Percentiles rank a stretch among this genome's conserved stretches.
These are phyloP conservation scores for Tympanopsis confertula DNA, from an alignment of 2,329 filamentous ascomycete species.

Conservation along the genomic window DNA sequence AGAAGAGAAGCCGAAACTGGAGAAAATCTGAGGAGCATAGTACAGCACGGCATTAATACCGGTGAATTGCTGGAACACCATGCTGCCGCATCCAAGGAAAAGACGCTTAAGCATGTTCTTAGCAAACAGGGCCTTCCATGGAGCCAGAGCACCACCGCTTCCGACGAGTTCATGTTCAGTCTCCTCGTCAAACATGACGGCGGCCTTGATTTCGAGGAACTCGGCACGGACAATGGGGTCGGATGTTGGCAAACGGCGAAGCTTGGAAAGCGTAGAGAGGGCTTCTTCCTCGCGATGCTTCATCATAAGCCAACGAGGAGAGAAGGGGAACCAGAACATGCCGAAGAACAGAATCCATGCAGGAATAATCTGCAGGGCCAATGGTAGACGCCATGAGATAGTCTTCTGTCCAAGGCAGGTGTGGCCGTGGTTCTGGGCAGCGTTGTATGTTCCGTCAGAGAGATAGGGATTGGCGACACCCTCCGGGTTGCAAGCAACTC, in stretches of 20 bases:
- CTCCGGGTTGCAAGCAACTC: conserved; percentile 10
- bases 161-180: conserved; percentile 4
- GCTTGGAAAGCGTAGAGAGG: conserved; percentile 8
- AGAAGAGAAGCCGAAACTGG: conserved; percentile 6
- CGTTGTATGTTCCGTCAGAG: conserved; percentile 6
- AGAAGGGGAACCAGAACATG: conserved; percentile 7
- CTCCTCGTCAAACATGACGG: conserved; percentile 12
- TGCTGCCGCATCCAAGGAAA: conserved; percentile 7
- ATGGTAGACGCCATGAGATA: conserved; percentile 7
- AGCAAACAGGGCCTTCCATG: conserved; percentile 9
- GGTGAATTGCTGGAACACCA: conserved; percentile 10
- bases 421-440: conserved; percentile 7
- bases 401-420: conserved; percentile 8
- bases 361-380: conserved; percentile 9
- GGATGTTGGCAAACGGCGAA: conserved; percentile 9
- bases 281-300: conserved; percentile 12
- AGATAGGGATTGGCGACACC: conserved; percentile 5
- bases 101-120: conserved; percentile 11
- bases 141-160: conserved; percentile 1
- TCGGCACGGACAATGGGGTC: conserved; percentile 11
- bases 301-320: conserved; percentile 14
- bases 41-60: conserved; percentile 11
- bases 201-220: conserved; percentile 14
- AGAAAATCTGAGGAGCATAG: conserved; percentile 9
- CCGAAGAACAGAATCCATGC: conserved; percentile 6